Evolutionary conservation across 768 basidiomycete species (phyloP).

Genomic region (Termitomyces bulborhizus): DNA sequence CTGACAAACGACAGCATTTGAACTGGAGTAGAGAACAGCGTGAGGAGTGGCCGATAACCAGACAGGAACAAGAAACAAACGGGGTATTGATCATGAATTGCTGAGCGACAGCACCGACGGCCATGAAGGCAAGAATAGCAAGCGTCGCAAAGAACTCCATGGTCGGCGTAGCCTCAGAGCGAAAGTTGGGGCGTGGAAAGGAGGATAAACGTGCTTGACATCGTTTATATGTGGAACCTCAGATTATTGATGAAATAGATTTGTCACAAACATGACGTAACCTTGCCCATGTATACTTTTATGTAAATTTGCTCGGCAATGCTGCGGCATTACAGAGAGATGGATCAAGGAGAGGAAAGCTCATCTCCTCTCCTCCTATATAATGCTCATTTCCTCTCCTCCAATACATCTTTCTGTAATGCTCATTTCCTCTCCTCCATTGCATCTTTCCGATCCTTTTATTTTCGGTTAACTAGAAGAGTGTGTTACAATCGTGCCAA

Average conservation of each 20-base stretch:
- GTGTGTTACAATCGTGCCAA: not conserved
- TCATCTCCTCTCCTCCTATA: too few species aligned
- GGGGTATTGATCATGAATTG: conserved; percentile 59
- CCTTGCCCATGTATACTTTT: too few species aligned
- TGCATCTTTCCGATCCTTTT: not conserved
- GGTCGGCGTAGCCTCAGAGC: conserved; percentile 19
- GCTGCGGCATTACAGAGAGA: too few species aligned
- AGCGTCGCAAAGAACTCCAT: conserved; percentile 47
- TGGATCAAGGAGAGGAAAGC: too few species aligned
- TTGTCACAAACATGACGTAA: conserved; percentile 17
- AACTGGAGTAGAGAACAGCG: conserved; percentile 23
- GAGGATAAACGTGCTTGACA: conserved; percentile 15
- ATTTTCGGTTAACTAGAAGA: not conserved
- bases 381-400: not conserved
- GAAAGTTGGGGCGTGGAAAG: conserved; percentile 20
- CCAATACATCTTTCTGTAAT: too few species aligned
- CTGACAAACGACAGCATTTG: conserved; percentile 47
- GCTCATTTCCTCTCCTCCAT: not conserved
- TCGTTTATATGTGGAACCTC: conserved; percentile 13
- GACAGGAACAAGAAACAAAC: conserved; percentile 33
- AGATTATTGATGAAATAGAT: conserved; percentile 6
- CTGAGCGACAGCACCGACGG: conserved; percentile 33
- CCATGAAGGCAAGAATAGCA: conserved; percentile 33
- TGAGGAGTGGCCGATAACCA: not conserved
- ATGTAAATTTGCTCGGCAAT: too few species aligned